A percentile compares a stretch with the other conserved stretches of the same genome.
Conservation (phyloP, 805 yeast species). For the Barnettozyma sucrosica region DNA sequence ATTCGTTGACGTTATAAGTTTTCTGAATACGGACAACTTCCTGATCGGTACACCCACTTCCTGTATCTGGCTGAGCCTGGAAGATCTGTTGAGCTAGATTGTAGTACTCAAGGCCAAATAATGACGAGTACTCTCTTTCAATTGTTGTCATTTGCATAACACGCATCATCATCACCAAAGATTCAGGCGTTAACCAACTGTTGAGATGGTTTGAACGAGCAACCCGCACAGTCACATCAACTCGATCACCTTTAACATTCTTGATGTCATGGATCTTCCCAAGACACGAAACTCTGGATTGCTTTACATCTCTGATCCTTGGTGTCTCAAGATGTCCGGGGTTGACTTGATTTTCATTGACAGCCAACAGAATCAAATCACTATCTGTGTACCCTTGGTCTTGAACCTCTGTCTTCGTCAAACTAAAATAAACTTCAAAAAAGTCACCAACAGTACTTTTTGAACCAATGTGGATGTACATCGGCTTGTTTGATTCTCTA, state of each 20-base stretch:
- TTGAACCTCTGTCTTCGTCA: conserved; percentile 44
- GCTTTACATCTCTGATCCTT: conserved; percentile 30
- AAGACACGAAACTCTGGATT: conserved; percentile 48
- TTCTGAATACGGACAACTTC: conserved; percentile 39
- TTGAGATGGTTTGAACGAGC: conserved; percentile 41
- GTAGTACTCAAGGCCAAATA: conserved; percentile 77
- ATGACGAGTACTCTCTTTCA: conserved; percentile 86
- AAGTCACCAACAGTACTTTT: conserved; percentile 81
- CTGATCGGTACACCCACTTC: conserved; percentile 27
- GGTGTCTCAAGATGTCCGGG: conserved; percentile 2
- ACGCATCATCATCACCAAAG: conserved; percentile 59
- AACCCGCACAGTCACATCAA: conserved; percentile 73
- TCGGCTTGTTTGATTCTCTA: conserved; percentile 49
- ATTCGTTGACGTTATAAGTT: conserved; percentile 62
- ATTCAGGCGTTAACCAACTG: conserved; percentile 52
- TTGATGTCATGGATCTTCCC: conserved; percentile 79
- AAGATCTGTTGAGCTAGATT: conserved; percentile 67
- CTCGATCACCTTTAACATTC: conserved; percentile 53
- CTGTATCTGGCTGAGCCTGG: conserved; percentile 53
- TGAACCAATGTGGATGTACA: conserved; percentile 66
- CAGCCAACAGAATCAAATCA: conserved; percentile 65
- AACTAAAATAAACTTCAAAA: conserved; percentile 77
- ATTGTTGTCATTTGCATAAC: conserved; percentile 86
- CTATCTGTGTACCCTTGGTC: conserved; percentile 62
- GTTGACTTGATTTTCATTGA: conserved; percentile 16